Evolutionary conservation across 352 stramenopile species (phyloP), one percentile per base, ranked within the genome.

Genomic region (Elongisporangium anandrum): DNA sequence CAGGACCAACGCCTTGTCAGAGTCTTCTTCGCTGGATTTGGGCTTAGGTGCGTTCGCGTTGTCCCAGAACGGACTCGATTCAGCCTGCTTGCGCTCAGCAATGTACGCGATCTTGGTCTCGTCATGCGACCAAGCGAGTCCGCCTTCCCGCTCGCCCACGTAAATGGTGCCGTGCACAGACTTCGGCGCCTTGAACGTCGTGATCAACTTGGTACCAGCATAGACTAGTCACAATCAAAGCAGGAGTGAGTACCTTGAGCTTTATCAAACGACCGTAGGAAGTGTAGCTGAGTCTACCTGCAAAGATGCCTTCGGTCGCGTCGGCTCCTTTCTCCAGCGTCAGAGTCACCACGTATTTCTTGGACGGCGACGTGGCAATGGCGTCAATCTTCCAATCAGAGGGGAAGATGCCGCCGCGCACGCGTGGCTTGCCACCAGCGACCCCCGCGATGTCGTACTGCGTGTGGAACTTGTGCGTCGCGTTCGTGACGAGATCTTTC

Each of bases 81-180:
- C 77, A 9, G 54, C 3, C 4, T 61, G 21, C 50, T 86, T 87
- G 56, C 85, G 87, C 67, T 94, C 86, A 0, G 85, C 84, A 13
- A 94, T 64, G 67, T 94, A 96, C 26, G 70, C 82, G 52, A 96
- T 72, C 2, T 55, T 70, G 16, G 70, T 75, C 60, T 96, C 87
- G 52, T 94, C 85, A 47, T 87, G 61, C 10, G 78, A 90, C 84
- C 84, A 96, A 7, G 71, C 68, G 22, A 92, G 65, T 9, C 79
- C 80, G n/a, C 87, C 87, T 53, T 91, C 84, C 4, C 79, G 73
- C 60, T 89, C 79, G 49, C 79, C 80, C 4, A 80, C 65, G 66
- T 93, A 93, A 60, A 93, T 78, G 16, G 64, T 53, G 1, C 84
- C 84, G 34, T 93, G 84, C 17, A 87, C 61, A 19, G 72, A 76